Evolutionary conservation across 192 early-diverging fungal species (phyloP), one percentile per base, ranked within the genome.

Genomic region (Dispira parvispora): DNA sequence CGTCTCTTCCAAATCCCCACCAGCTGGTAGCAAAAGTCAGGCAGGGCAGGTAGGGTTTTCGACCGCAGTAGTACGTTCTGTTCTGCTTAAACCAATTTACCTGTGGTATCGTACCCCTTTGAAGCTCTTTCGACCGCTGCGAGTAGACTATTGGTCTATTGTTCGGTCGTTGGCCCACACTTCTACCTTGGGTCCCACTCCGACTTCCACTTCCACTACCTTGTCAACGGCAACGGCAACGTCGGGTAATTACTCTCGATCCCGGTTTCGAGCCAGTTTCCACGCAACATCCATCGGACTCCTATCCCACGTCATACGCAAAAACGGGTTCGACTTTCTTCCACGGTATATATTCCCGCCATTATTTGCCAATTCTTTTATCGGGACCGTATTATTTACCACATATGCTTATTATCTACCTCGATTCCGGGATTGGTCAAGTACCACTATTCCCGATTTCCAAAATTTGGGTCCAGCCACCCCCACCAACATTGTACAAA

Each of bases 71-170:
- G 70, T 71, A 20, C 75, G 75, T 18, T 64, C 72, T 1, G 46
- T 73, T 10, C 47, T 77, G 46, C 66, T 77, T 12, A 72, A 77
- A 47, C 75, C 75, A 2, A 64, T 77, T 26, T 77, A 77, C 45
- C 64, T 77, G 11, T 77, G 75, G 75, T 77, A 77, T 62, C 69
- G 72, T 28, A 77, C 75, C 11, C 75, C 75, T 20, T 57, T 77
- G 26, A 63, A 86, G 75, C 73, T 89, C 13, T 89, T 89, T 46
- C 73, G 87, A 8, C 87, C 87, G 8, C 70, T 89, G 66, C 74
- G 87, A 11, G 84, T 89, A 8, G 87, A 89, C 65, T 89, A 89
- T 62, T 62, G 87, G 52, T 77, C 85, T n/a, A 85, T 85, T 63
- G 87, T 85, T 2, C 76, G 87, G 25, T 84, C 85, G 11, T 62